These are phyloP conservation scores for Amanita jacksonii DNA, from an alignment of 768 basidiomycete species.

Conservation along the genomic window DNA sequence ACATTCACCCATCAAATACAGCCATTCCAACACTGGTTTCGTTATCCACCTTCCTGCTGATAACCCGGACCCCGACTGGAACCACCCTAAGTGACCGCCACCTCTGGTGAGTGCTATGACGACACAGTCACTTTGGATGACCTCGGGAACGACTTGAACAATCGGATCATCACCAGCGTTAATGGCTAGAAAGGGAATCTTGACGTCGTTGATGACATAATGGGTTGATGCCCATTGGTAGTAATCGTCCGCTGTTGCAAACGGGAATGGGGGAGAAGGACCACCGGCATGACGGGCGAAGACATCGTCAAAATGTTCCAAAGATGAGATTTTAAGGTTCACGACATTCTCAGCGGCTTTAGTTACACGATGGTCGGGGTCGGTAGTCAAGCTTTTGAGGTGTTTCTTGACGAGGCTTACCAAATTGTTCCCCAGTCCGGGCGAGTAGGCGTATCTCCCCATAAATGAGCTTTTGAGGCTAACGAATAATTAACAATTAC, in stretches of 20 bases:
- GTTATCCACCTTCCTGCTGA: conserved; percentile 53
- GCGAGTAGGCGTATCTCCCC: conserved; percentile 61
- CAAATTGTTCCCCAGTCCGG: conserved; percentile 71
- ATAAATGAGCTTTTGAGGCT: conserved; percentile 50
- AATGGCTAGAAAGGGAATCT: conserved; percentile 66
- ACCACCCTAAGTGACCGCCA: conserved; percentile 84
- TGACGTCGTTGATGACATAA: conserved; percentile 45
- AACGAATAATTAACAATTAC: background rate
- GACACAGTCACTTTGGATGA: conserved; percentile 41
- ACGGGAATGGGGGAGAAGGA: conserved; percentile 45
- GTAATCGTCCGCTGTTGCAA: conserved; percentile 35
- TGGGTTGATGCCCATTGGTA: conserved; percentile 52
- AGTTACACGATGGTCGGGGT: conserved; percentile 42
- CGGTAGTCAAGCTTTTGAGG: conserved; percentile 31
- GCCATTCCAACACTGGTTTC: conserved; percentile 66
- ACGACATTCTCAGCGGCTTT: conserved; percentile 37
- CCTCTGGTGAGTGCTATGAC: conserved; percentile 50
- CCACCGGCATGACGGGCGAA: conserved; percentile 66
- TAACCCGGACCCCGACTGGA: conserved; percentile 36
- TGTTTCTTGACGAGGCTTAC: conserved; percentile 47
- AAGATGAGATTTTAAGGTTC: conserved; percentile 40
- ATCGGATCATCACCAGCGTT: conserved; percentile 76
- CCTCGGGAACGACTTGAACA: conserved; percentile 52
- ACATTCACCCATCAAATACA: conserved; percentile 47
- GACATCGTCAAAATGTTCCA: conserved; percentile 49